Percentiles rank a stretch among this genome's conserved stretches.
Evolutionary conservation across 768 basidiomycete genomes (phyloP).

Genomic region (Mycena leptocephala): DNA sequence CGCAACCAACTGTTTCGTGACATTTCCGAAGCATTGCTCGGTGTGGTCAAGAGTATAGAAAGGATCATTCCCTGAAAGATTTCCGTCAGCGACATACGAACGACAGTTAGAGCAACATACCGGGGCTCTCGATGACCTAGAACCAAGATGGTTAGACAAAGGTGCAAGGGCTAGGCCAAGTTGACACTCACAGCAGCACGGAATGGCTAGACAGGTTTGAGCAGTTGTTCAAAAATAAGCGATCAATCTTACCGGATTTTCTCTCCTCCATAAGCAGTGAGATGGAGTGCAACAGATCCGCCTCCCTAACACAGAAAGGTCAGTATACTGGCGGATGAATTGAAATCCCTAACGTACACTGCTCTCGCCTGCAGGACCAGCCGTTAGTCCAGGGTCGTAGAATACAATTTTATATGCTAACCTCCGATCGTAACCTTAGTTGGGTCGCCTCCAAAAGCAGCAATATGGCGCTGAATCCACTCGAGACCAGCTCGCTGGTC

Average conservation of each 20-base stretch:
- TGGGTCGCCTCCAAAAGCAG: slow-evolving; percentile 47
- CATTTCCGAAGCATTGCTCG: slow-evolving; percentile 34
- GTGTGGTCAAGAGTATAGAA: slow-evolving; percentile 33
- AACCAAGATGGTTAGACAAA: not conserved
- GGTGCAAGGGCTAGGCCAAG: not conserved
- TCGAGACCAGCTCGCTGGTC: slow-evolving; percentile 55
- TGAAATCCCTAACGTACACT: slow-evolving; percentile 43
- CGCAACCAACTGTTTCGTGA: slow-evolving; percentile 36
- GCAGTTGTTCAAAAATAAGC: not conserved
- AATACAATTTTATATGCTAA: not conserved
- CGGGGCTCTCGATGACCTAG: slow-evolving; percentile 34
- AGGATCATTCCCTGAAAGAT: slow-evolving; percentile 31
- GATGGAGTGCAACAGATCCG: slow-evolving; percentile 35
- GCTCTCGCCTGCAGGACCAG: slow-evolving; percentile 45
- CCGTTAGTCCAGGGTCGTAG: not conserved
- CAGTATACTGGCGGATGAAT: not conserved
- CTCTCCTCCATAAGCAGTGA: slow-evolving; percentile 37
- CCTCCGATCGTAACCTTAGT: slow-evolving; percentile 46
- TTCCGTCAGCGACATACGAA: not conserved
- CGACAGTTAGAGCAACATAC: not conserved
- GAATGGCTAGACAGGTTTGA: slow-evolving; percentile 30
- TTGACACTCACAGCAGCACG: slow-evolving; percentile 32
- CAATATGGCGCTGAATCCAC: slow-evolving; percentile 54
- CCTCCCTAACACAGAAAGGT: slow-evolving; percentile 25
- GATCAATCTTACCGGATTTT: slow-evolving; percentile 25